Evolutionary conservation across 148 eudicot genomes (phyloP).

Genomic region (Chenopodium suecicum): DNA sequence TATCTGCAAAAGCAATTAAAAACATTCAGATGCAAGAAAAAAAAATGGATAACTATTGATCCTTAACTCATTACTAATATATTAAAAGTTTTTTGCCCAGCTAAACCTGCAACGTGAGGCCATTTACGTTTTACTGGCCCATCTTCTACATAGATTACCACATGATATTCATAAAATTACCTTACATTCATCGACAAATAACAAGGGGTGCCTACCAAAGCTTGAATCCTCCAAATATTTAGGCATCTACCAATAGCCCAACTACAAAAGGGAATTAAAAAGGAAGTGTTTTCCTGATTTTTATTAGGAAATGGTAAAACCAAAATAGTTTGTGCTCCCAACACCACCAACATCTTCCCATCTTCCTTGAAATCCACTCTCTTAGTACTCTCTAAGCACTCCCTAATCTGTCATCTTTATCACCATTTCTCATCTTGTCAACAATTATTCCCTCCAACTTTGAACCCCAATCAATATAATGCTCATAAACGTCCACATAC

Average conservation of each 20-base stretch:
- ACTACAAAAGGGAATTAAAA: no score
- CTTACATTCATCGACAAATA: background rate
- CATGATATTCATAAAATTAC: background rate
- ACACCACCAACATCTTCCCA: background rate
- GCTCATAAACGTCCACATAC: background rate
- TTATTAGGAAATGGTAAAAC: background rate
- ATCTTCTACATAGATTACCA: background rate
- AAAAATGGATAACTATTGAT: slow-evolving; percentile 29
- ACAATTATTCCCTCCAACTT: background rate
- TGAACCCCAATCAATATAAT: background rate
- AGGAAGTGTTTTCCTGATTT: no score
- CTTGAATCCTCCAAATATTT: no score
- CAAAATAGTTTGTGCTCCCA: background rate
- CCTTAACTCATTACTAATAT: background rate
- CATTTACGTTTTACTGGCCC: no score
- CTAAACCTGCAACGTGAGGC: no score
- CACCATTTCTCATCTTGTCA: background rate
- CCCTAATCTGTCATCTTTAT: background rate
- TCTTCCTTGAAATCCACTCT: background rate
- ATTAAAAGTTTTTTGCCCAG: no score
- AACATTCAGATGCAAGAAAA: slow-evolving; percentile 8
- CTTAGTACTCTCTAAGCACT: background rate
- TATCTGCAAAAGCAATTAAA: slow-evolving; percentile 49
- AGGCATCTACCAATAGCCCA: no score
- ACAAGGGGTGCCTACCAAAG: background rate